Evolutionary conservation across 1,139 yeast genomes (phyloP), one percentile per base, ranked within the genome.

Genomic region (Geotrichum europaeum): DNA sequence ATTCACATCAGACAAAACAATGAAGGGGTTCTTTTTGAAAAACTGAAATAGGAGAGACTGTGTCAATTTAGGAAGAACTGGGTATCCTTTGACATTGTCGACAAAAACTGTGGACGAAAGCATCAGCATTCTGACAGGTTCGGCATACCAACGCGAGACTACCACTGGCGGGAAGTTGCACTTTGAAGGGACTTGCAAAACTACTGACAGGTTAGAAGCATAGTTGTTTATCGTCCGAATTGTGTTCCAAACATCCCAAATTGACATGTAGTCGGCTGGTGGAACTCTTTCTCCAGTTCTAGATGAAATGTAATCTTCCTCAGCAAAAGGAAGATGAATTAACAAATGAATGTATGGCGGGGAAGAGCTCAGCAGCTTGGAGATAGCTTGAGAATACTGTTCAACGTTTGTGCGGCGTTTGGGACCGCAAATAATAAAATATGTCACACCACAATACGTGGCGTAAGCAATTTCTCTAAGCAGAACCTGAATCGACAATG

Each of bases 241-340:
- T 0, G 86, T 78, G 67, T 85, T 83, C 90, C 90, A 85, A 66
- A 84, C 78, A 61, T 84, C 87, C 90, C 90, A 85, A 1, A 86
- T 82, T 2, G 85, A 81, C 49, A 84, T 69, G 7, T 80, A 75
- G 68, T 84, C 86, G 18, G 78, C 70, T 18, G 80, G 79, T 36
- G 81, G 80, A 32, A 70, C 75, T 18, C 71, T 57, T n/a, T 66
- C 69, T 0, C 73, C 73, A 59, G 65, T 59, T 53, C 58, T 58
- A 65, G 72, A 49, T 61, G 62, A 57, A 65, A 66, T 3, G 64
- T 63, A 53, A 73, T 79, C 69, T 70, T 81, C 72, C 76, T 81
- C 69, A 69, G 78, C 60, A 78, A 83, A 66, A 64, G 75, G 65
- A 72, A 81, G 54, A 75, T 78, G 67, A 71, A 81, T 49, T 68